Conservation (phyloP, 2,329 filamentous ascomycete genomes). For the Xylariaceae sp. region DNA sequence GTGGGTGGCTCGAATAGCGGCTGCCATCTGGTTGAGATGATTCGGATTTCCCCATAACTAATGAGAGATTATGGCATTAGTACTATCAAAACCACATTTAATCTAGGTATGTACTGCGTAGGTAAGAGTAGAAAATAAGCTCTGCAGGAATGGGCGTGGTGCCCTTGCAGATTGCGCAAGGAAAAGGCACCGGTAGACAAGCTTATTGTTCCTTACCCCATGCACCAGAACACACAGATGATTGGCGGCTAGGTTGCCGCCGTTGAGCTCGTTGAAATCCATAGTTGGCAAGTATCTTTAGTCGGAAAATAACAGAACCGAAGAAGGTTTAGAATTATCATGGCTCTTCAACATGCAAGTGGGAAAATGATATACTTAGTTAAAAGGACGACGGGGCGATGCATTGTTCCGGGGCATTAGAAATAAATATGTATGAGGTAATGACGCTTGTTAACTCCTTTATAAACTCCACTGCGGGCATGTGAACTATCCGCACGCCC, state of each 20-base stretch:
- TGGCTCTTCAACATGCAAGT: background rate
- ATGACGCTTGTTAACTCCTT: slow-evolving; percentile 7
- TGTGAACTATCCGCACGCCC: slow-evolving; percentile 5
- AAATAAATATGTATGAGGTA: background rate
- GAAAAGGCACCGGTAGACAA: too few relatives aligned
- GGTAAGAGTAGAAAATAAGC: background rate
- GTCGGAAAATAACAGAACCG: too few relatives aligned
- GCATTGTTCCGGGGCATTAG: too few relatives aligned
- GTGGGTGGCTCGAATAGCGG: slow-evolving; percentile 58
- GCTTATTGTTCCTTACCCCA: slow-evolving; percentile 63
- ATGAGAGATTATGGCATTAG: slow-evolving; percentile 22
- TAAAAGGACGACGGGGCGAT: too few relatives aligned
- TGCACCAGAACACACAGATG: slow-evolving; percentile 78
- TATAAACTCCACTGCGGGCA: slow-evolving; percentile 9
- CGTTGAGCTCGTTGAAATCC: slow-evolving; percentile 44
- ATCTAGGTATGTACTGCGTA: too few relatives aligned
- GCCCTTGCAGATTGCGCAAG: too few relatives aligned
- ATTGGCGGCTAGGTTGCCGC: slow-evolving; percentile 52
- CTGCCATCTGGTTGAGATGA: slow-evolving; percentile 66
- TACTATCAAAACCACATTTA: slow-evolving; percentile 12
- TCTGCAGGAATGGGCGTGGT: background rate
- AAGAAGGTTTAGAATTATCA: too few relatives aligned
- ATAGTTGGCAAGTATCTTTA: background rate
- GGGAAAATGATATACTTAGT: too few relatives aligned
- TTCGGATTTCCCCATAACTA: slow-evolving; percentile 76